Conservation (phyloP, 768 basidiomycete species). For the Phanerochaete carnosa region DNA sequence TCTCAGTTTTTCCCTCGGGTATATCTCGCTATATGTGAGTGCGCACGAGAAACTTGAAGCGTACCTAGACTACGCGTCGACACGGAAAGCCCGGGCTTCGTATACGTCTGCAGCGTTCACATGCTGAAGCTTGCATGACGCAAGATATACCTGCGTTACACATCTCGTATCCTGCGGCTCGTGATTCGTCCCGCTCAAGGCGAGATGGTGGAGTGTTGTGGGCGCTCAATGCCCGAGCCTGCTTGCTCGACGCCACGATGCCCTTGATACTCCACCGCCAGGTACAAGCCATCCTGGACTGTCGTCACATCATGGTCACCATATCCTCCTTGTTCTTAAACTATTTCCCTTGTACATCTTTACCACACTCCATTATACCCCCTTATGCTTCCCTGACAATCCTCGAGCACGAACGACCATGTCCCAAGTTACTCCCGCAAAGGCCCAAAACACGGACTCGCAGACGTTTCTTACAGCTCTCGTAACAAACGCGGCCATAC, state of each 20-base stretch:
- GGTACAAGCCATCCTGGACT: background rate
- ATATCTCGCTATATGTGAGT: too few relatives aligned
- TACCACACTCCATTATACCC: background rate
- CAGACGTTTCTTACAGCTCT: slow-evolving; percentile 60
- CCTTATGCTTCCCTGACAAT: background rate
- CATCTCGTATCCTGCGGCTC: too few relatives aligned
- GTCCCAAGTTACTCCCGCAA: slow-evolving; percentile 7
- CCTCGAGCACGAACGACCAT: background rate
- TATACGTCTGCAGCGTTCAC: too few relatives aligned
- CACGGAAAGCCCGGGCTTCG: too few relatives aligned
- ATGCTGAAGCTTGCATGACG: too few relatives aligned
- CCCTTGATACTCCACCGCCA: background rate
- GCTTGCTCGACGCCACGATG: background rate
- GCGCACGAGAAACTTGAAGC: too few relatives aligned
- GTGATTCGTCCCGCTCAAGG: too few relatives aligned
- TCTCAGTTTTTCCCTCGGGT: too few relatives aligned
- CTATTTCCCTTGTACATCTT: background rate
- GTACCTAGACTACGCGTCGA: too few relatives aligned
- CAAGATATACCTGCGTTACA: too few relatives aligned
- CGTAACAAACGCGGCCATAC: slow-evolving; percentile 49
- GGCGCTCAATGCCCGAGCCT: too few relatives aligned
- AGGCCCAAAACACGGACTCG: slow-evolving; percentile 28
- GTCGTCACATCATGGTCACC: background rate
- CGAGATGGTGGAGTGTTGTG: too few relatives aligned
- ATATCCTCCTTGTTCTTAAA: background rate